These are phyloP conservation scores for Aphanoascus verrucosus DNA, from an alignment of 2,329 filamentous ascomycete genomes.

Conservation along the genomic window DNA sequence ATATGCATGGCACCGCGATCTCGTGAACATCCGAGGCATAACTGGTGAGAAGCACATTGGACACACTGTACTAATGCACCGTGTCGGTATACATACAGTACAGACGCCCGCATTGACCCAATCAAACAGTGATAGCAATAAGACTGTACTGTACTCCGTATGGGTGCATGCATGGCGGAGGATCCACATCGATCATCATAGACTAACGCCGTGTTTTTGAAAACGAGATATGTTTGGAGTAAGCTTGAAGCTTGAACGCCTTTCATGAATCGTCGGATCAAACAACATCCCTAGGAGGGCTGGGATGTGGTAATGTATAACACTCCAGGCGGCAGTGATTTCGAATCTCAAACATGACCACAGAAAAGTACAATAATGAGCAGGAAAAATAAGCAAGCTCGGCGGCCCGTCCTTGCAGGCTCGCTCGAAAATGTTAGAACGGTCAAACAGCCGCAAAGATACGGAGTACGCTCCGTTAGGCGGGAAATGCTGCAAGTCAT, in stretches of 20 bases:
- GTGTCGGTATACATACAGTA: neutral
- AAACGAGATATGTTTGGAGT: too few relatives aligned
- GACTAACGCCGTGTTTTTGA: too few relatives aligned
- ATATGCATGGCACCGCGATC: too few relatives aligned
- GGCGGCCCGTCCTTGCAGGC: constrained; percentile 11
- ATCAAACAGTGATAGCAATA: too few relatives aligned
- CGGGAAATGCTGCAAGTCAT: constrained; percentile 1
- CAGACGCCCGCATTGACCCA: neutral
- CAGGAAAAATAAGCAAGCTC: neutral
- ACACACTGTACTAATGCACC: too few relatives aligned
- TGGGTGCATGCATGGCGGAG: neutral
- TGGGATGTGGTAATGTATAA: too few relatives aligned
- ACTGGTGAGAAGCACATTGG: too few relatives aligned
- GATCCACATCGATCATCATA: neutral
- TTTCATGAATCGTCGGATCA: too few relatives aligned
- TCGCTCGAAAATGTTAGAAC: neutral
- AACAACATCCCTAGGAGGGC: too few relatives aligned
- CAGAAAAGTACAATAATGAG: neutral
- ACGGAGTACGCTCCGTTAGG: neutral
- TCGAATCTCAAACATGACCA: neutral
- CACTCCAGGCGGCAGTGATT: neutral
- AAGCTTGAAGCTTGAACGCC: too few relatives aligned
- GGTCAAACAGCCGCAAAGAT: neutral
- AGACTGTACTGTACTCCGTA: too few relatives aligned
- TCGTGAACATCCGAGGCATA: too few relatives aligned